Evolutionary conservation across 495 filamentous ascomycete genomes (phyloP), one percentile per base, ranked within the genome.

Genomic region (Durotheca rogersii): DNA sequence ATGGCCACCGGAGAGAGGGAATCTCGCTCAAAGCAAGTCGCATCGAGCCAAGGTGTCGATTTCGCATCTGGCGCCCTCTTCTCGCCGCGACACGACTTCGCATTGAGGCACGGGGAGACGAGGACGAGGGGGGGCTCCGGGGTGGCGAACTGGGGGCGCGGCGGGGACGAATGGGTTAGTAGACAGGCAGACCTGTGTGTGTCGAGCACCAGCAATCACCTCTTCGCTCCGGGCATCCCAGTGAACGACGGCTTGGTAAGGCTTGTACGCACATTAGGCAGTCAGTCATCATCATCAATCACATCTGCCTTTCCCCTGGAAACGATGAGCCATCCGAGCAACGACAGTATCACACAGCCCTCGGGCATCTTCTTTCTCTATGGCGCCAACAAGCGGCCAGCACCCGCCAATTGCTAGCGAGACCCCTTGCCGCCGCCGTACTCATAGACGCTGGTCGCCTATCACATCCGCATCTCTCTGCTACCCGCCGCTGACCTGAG

Each of bases 321-420:
- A n/a, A n/a, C n/a, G n/a, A n/a, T n/a, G n/a, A n/a, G n/a, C n/a
- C n/a, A n/a, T n/a, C n/a, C n/a, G n/a, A n/a, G n/a, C n/a, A 16
- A 11, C 32, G 11, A 35, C 11, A 35, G 12, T 60, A 55, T 60
- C 57, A 56, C 57, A 44, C 33, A 55, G 49, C 35, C 50, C 51
- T 46, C 50, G 51, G 50, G 51, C 35, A 37, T 42, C 41, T 55
- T 31, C 51, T 60, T 56, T 25, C 41, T 46, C 47, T 27, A 42
- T 47, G 46, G 56, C 56, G 56, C 56, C 50, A 60, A 56, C 47
- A 60, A 35, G 44, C 46, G 52, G 39, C 41, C n/a, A 46, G 15
- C 36, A 33, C 23, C 57, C 41, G 47, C 51, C 57, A 60, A 60
- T 60, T 51, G 57, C 33, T 51, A 40, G 30, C 36, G 38, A 19